Conservation (phyloP, 2,329 filamentous ascomycete genomes). For the Akanthomyces muscarius region DNA sequence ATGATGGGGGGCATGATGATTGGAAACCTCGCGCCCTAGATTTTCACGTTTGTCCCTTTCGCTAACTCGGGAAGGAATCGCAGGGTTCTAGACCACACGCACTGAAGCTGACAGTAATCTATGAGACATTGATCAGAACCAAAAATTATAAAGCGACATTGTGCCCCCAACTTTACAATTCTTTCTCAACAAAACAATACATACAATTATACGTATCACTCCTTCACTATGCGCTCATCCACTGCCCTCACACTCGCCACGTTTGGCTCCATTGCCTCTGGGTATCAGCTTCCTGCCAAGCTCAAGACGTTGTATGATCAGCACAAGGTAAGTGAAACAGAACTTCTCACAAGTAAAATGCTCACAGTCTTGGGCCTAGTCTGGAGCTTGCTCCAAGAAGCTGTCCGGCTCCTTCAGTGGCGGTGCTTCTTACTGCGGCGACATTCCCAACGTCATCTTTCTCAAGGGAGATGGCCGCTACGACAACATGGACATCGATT, state of each 20-base stretch:
- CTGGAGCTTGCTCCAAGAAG: slow-evolving; percentile 12
- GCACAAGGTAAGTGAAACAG: slow-evolving; percentile 17
- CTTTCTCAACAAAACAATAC: neutral
- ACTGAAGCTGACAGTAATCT: no score
- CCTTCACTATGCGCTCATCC: slow-evolving; percentile 17
- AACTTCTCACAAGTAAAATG: neutral
- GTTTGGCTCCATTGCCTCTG: slow-evolving; percentile 15
- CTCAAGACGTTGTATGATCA: slow-evolving; percentile 19
- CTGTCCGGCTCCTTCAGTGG: neutral
- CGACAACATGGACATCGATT: slow-evolving; percentile 50
- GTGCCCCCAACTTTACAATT: neutral
- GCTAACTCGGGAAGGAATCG: neutral
- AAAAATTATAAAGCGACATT: slow-evolving; percentile 1
- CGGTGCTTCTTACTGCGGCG: slow-evolving; percentile 12
- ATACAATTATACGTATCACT: neutral
- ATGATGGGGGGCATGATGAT: neutral
- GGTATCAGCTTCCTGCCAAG: slow-evolving; percentile 19
- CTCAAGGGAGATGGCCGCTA: slow-evolving; percentile 34
- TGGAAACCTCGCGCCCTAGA: neutral
- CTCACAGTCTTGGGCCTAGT: neutral
- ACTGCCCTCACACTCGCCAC: slow-evolving; percentile 16
- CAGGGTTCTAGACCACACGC: neutral
- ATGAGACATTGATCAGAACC: neutral
- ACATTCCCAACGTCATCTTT: slow-evolving; percentile 35
- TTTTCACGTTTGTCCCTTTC: neutral